Evolutionary conservation across 1,139 yeast species (phyloP), one percentile per base, ranked within the genome.

Genomic region (Debaryomyces subglobosus): DNA sequence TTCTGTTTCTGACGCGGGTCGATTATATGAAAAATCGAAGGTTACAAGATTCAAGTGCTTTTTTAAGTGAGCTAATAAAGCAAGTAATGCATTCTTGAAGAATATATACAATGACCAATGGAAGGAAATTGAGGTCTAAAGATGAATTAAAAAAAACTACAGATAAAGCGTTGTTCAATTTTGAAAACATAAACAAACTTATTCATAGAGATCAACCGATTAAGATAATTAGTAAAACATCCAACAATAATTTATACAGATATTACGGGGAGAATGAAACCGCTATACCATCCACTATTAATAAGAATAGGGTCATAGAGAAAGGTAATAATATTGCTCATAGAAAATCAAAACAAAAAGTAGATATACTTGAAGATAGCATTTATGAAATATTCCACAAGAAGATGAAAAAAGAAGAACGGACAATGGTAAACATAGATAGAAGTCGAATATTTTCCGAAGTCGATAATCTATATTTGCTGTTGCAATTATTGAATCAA

Each of bases 331-430:
- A 49, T 4, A 42, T 53, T 9, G 55, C 59, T 43, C 69, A 70
- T 4, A 45, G 71, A 41, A 57, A 57, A 43, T 48, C 65, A 9
- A 63, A 55, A 39, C 49, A 54, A 3, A 46, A 54, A 16, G 46
- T 39, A 25, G 87, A 84, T 53, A 70, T 72, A 0, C 65, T 86
- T 15, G 55, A 64, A 0, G 87, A 84, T 50, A 67, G 65, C 0
- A 40, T 68, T 1, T 87, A 76, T 57, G 61, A 61, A 2, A 57
- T 69, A 0, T 85, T 82, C 57, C 92, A 86, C 61, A 73, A 77
- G 39, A 71, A 78, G 40, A 84, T 86, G 88, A 81, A 78, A 52
- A 81, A 82, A 47, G 86, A 84, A 50, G 96, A 88, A 60, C 77
- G 77, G 47, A 74, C 81, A 36, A 81, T 85, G 81, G 74, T 81